phyloP scores from a whole-genome alignment of 257 asterid genomes.

The Gentiana macrophylla region DNA sequence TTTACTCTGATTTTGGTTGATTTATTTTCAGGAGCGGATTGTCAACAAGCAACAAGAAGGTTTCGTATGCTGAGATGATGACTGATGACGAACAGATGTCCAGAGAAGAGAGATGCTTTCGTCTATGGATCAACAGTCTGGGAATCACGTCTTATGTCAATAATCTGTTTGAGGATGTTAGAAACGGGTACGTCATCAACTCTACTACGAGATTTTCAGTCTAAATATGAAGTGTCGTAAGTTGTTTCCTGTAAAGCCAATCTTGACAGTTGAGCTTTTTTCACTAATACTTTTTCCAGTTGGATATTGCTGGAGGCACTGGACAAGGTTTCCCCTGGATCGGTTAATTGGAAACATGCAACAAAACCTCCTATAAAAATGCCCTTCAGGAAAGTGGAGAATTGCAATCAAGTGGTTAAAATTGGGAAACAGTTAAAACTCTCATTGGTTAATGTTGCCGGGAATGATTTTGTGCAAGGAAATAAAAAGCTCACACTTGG shows the following conservation, averaged over 20 bases:
- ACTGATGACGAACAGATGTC: slow-evolving; percentile 84
- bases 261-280: background rate
- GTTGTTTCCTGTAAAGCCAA: background rate
- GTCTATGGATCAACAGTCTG: slow-evolving; percentile 94
- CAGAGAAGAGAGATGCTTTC: slow-evolving; percentile 98
- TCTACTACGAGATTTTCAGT: background rate
- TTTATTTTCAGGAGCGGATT: slow-evolving; percentile 68
- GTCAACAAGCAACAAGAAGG: slow-evolving; percentile 74
- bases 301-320: slow-evolving; percentile 85
- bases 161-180: slow-evolving; percentile 88
- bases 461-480: slow-evolving; percentile 96
- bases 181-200: slow-evolving; percentile 62
- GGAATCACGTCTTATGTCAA: slow-evolving; percentile 75
- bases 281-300: slow-evolving; percentile 24
- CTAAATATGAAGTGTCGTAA: background rate
- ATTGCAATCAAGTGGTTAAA: slow-evolving; percentile 84
- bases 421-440: slow-evolving; percentile 78
- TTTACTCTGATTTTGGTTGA: background rate
- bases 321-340: slow-evolving; percentile 75
- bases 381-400: slow-evolving; percentile 94
- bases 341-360: slow-evolving; percentile 86
- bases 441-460: slow-evolving; percentile 92
- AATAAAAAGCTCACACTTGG: slow-evolving; percentile 94
- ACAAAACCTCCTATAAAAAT: slow-evolving; percentile 94
- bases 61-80: slow-evolving; percentile 93